Percentiles rank a stretch among this genome's conserved stretches.
Evolutionary conservation across 495 filamentous ascomycete genomes (phyloP).

Genomic region (Daldinia caldariorum): DNA sequence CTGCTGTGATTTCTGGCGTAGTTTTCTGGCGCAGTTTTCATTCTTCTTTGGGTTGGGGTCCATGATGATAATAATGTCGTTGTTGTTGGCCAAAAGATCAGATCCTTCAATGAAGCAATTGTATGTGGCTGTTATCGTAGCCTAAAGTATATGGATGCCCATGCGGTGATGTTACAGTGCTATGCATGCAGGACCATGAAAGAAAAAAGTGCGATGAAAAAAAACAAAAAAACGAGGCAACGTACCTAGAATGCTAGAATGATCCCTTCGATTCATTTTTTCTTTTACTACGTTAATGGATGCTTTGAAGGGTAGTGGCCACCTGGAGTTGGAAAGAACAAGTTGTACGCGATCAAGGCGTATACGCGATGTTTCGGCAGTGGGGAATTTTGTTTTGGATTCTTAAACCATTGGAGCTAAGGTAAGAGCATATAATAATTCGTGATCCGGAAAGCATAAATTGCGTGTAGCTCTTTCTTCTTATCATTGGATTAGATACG

Average conservation of each 20-base stretch:
- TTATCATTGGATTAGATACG: too few relatives aligned
- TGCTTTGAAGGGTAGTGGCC: not conserved
- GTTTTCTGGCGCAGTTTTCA: not conserved
- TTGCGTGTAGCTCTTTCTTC: too few relatives aligned
- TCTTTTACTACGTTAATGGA: not conserved
- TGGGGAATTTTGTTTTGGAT: not conserved
- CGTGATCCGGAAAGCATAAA: not conserved
- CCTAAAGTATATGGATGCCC: not conserved
- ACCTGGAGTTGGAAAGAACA: too few relatives aligned
- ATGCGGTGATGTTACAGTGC: not conserved
- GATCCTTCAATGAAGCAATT: not conserved
- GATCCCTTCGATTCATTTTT: constrained; percentile 4
- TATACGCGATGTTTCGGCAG: too few relatives aligned
- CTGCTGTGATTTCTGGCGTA: not conserved
- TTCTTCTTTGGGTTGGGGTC: not conserved
- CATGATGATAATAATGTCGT: not conserved
- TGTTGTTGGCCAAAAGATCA: not conserved
- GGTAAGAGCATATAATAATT: not conserved
- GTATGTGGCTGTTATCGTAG: too few relatives aligned
- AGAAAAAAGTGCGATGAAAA: not conserved
- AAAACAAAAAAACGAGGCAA: not conserved
- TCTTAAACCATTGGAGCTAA: not conserved
- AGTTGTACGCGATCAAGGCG: too few relatives aligned
- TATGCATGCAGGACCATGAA: not conserved
- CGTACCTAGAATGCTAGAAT: constrained; percentile 4